Evolutionary conservation across 2,329 filamentous ascomycete species (phyloP).

Genomic region (Ustilaginoidea virens): DNA sequence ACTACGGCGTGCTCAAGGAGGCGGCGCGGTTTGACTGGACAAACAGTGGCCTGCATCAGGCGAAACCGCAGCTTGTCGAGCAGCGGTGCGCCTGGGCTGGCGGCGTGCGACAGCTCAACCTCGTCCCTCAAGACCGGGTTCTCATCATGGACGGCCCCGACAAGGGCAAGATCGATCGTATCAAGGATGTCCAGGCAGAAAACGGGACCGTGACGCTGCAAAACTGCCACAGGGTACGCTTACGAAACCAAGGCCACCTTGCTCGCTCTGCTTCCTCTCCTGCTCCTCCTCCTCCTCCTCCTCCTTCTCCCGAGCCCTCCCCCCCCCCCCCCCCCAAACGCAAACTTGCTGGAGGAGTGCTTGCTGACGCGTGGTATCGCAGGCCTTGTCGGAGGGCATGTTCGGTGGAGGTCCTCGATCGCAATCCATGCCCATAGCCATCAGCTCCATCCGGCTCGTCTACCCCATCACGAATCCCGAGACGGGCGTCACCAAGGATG

Average conservation of each 20-base stretch:
- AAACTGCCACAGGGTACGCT: conserved; percentile 46
- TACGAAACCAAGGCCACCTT: neutral
- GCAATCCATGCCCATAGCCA: conserved; percentile 36
- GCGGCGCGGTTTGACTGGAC: conserved; percentile 21
- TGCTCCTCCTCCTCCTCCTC: neutral
- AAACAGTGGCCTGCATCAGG: conserved; percentile 13
- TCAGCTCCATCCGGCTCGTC: conserved; percentile 67
- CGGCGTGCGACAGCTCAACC: conserved; percentile 39
- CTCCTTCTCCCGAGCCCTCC: neutral
- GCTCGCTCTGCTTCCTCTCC: too few relatives aligned
- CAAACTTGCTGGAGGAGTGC: too few relatives aligned
- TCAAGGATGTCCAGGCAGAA: conserved; percentile 39
- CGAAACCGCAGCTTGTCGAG: conserved; percentile 19
- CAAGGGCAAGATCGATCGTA: conserved; percentile 69
- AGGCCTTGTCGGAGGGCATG: conserved; percentile 16
- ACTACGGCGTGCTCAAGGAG: conserved; percentile 39
- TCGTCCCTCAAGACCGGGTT: conserved; percentile 61
- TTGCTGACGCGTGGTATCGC: neutral
- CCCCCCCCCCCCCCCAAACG: too few relatives aligned
- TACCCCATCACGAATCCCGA: conserved; percentile 53
- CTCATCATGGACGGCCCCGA: conserved; percentile 65
- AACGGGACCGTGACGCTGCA: conserved; percentile 45
- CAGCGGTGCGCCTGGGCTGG: conserved; percentile 40
- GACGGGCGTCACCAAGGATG: conserved; percentile 53
- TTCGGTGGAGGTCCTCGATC: conserved; percentile 15